Percentiles rank a stretch among this genome's conserved stretches.
These are phyloP conservation scores for Coccomyxa sp. DNA, from an alignment of 139 green algal species.

Conservation along the genomic window DNA sequence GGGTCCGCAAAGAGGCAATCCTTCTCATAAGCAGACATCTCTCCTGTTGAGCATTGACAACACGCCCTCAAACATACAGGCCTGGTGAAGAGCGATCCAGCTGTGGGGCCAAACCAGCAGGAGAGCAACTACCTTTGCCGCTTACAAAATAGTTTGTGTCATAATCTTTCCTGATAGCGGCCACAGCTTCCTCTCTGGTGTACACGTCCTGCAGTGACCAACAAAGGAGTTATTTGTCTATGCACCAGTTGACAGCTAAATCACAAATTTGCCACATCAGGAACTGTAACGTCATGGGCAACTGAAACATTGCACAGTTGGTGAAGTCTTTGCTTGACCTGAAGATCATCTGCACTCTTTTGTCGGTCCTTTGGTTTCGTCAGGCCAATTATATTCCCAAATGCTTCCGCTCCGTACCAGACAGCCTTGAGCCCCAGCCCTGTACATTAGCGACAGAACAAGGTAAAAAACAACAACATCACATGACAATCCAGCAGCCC, in stretches of 20 bases:
- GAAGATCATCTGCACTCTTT: no score
- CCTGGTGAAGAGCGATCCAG: background rate
- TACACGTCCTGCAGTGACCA: constrained; percentile 1
- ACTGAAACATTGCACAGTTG: no score
- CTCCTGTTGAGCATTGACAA: constrained; percentile 8
- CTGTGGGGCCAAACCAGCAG: background rate
- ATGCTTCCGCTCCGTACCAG: constrained; percentile 73
- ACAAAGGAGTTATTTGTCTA: no score
- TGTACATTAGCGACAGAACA: background rate
- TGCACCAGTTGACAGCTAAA: no score
- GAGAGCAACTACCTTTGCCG: constrained; percentile 23
- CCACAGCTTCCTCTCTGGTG: constrained; percentile 35
- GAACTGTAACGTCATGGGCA: no score
- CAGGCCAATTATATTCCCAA: constrained; percentile 67
- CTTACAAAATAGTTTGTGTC: constrained; percentile 69
- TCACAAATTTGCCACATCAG: no score
- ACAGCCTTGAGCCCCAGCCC: constrained; percentile 61
- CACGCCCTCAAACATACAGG: background rate
- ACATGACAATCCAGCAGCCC: no score
- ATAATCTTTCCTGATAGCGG: constrained; percentile 61
- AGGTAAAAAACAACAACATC: no score
- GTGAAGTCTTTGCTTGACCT: no score
- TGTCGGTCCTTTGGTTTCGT: background rate
- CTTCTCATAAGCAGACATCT: constrained; percentile 38
- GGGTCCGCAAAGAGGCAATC: constrained; percentile 70